These are phyloP conservation scores for Oryza australiensis DNA, from an alignment of 176 grass and related monocot genomes.

Conservation along the genomic window DNA sequence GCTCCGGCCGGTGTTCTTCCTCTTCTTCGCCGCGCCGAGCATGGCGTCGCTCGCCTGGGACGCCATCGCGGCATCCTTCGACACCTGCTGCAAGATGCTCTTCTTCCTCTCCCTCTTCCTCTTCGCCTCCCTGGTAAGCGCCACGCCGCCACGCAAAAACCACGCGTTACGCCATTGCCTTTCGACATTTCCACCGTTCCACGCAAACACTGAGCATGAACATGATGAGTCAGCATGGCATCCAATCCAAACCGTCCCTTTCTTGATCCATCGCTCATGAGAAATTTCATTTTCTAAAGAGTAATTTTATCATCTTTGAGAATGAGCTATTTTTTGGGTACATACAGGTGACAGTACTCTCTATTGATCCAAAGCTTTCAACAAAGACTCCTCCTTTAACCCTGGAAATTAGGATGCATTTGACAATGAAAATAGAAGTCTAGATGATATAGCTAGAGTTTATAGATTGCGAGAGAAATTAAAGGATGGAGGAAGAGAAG, in stretches of 20 bases:
- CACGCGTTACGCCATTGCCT: not conserved
- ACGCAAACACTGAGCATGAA: not conserved
- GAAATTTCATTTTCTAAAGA: not conserved
- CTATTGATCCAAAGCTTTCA: too few species aligned
- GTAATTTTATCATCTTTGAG: too few species aligned
- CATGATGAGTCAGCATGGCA: not conserved
- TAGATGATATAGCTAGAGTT: not conserved
- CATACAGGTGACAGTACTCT: too few species aligned
- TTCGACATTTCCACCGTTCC: not conserved
- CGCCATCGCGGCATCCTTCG: slow-evolving; percentile 59
- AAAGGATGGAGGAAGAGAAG: not conserved
- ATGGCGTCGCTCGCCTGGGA: slow-evolving; percentile 79
- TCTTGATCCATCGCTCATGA: not conserved
- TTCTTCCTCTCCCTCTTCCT: slow-evolving; percentile 96
- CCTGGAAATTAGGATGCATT: not conserved
- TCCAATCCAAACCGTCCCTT: not conserved
- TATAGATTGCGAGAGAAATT: not conserved
- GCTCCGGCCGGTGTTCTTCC: slow-evolving; percentile 87
- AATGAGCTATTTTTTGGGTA: too few species aligned
- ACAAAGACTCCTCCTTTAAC: too few species aligned
- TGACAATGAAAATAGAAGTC: not conserved
- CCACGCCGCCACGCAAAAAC: not conserved
- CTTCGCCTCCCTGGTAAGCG: slow-evolving; percentile 71
- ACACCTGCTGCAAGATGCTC: slow-evolving; percentile 86
- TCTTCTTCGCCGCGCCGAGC: slow-evolving; percentile 90